A percentile compares a stretch with the other conserved stretches of the same genome.
phyloP scores from a whole-genome alignment of 495 filamentous ascomycete species.

The Talaromyces adpressus region DNA sequence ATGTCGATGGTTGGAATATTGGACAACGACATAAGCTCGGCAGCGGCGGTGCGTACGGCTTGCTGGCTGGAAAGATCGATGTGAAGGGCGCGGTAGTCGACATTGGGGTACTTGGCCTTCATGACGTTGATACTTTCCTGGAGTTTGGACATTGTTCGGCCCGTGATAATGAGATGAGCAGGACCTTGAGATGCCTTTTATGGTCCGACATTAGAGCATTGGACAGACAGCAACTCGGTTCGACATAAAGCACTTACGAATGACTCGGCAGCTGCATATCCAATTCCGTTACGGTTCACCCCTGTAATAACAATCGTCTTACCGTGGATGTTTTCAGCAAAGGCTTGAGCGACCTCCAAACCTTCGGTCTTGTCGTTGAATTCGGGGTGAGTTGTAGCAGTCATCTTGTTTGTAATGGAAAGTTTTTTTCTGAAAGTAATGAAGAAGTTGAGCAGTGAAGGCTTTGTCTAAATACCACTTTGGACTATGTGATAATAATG shows the following conservation, averaged over 20 bases:
- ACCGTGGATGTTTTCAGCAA: constrained; percentile 23
- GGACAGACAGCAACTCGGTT: not conserved
- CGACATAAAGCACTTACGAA: constrained; percentile 20
- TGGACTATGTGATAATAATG: not conserved
- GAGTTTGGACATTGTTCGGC: constrained; percentile 31
- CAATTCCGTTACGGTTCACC: constrained; percentile 31
- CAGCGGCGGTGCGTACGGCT: constrained; percentile 33
- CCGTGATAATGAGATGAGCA: constrained; percentile 30
- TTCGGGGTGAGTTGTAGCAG: constrained; percentile 26
- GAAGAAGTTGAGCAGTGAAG: not conserved
- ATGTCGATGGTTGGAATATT: constrained; percentile 33
- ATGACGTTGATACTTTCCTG: constrained; percentile 27
- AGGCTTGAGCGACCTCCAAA: constrained; percentile 32
- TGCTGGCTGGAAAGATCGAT: constrained; percentile 39
- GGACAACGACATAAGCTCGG: constrained; percentile 28
- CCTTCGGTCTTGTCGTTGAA: constrained; percentile 32
- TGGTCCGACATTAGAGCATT: not conserved
- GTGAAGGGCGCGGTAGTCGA: constrained; percentile 30
- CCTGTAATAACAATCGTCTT: constrained; percentile 39
- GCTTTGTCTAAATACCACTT: not conserved
- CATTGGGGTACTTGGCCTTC: constrained; percentile 23
- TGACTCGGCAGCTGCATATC: constrained; percentile 31
- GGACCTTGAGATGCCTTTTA: constrained; percentile 35
- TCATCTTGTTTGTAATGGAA: constrained; percentile 10
- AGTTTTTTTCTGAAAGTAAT: not conserved